phyloP scores from a whole-genome alignment of 2,329 filamentous ascomycete genomes.

The Hypoxylon sp. region DNA sequence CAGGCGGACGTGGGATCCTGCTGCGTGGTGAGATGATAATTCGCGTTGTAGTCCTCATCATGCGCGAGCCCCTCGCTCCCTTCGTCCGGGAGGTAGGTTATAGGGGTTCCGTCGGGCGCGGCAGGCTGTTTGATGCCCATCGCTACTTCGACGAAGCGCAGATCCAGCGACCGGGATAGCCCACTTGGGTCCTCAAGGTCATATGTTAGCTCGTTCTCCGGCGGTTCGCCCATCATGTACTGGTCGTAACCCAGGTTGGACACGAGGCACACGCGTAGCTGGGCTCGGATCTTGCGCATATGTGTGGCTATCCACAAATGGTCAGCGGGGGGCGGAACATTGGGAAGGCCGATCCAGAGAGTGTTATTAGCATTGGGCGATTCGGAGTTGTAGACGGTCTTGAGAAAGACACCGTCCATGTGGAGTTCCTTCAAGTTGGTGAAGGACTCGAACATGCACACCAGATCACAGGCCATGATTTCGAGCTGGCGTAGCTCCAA shows the following conservation, averaged over 20 bases:
- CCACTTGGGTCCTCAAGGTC: constrained; percentile 55
- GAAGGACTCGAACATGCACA: constrained; percentile 48
- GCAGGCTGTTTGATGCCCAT: constrained; percentile 52
- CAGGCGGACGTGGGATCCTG: constrained; percentile 53
- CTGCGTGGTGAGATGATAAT: constrained; percentile 45
- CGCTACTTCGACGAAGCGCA: constrained; percentile 58
- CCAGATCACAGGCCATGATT: constrained; percentile 49
- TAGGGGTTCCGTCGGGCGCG: constrained; percentile 44
- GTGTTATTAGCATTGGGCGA: constrained; percentile 47
- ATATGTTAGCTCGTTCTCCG: constrained; percentile 44
- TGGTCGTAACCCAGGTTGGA: constrained; percentile 56
- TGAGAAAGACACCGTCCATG: constrained; percentile 56
- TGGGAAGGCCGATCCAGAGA: constrained; percentile 58
- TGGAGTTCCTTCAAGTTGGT: constrained; percentile 55
- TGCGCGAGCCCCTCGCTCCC: constrained; percentile 23
- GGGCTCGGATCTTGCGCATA: constrained; percentile 48
- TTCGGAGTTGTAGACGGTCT: constrained; percentile 49
- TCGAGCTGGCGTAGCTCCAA: constrained; percentile 57
- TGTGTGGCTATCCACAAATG: constrained; percentile 55
- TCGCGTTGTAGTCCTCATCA: constrained; percentile 41
- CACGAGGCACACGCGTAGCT: constrained; percentile 54
- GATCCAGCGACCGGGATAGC: constrained; percentile 51
- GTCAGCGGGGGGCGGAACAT: constrained; percentile 49
- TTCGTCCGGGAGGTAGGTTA: constrained; percentile 49
- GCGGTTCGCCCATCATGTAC: constrained; percentile 47